Evolutionary conservation across 2,329 filamentous ascomycete species (phyloP), one percentile per base, ranked within the genome.

Genomic region (Ustulina deusta): DNA sequence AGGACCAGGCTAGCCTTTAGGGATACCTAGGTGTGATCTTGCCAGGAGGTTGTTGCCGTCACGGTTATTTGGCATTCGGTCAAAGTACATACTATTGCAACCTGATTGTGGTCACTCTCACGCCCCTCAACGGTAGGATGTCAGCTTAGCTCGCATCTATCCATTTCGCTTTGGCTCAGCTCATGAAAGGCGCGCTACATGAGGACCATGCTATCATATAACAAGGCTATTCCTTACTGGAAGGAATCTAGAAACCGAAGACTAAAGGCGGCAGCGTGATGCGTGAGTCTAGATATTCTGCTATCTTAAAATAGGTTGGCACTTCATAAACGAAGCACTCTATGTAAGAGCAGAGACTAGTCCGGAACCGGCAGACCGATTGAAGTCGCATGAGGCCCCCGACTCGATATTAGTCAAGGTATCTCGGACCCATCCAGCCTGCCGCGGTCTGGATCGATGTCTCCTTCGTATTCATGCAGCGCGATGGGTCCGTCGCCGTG

Each of bases 401-500:
- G 22, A 38, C 34, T 36, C 6, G n/a, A n/a, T 20, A 56, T 64
- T 64, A 64, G 55, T 60, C 55, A 64, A 40, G 5, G 20, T 36
- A 44, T 56, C n/a, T 15, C 15, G 17, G 22, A 25, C 20, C 7
- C 11, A 1, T 13, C 32, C 42, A 25, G 36, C 32, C 27, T 46
- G 40, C 49, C 13, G 17, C n/a, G 13, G 25, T 44, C 34, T 44
- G 5, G 27, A 29, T 38, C 34, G 20, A 51, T 5, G 20, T 29
- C 49, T 44, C 10, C 10, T 44, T 67, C 63, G 56, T 64, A 40
- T 46, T 58, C 29, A 64, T 64, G 64, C 64, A 27, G 27, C 25
- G 17, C 20, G 13, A 67, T 29, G 51, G 56, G n/a, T 49, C 63
- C 61, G 46, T 51, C 15, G 29, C 11, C 42, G 44, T 59, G 61